Conservation (phyloP, 2,329 filamentous ascomycete species). For the Thielaviopsis punctulata region DNA sequence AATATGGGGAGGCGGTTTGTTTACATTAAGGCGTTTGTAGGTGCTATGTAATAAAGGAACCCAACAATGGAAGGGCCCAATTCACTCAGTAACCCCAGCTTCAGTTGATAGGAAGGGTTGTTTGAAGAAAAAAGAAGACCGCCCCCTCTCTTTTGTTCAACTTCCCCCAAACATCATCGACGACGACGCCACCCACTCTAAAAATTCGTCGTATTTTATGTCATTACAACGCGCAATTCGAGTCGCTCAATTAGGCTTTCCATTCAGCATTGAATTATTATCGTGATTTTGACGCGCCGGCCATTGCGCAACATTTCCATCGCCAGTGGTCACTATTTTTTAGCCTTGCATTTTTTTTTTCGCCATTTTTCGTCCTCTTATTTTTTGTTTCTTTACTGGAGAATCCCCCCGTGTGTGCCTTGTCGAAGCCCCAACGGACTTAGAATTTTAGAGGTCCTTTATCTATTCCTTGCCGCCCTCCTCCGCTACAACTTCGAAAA, state of each 20-base stretch:
- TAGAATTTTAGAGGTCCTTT: neutral
- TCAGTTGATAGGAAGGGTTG: neutral
- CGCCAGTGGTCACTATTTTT: slow-evolving; percentile 4
- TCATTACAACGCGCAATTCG: slow-evolving; percentile 6
- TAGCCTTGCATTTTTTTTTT: neutral
- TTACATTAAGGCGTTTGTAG: neutral
- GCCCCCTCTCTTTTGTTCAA: slow-evolving; percentile 9
- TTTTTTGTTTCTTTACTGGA: neutral
- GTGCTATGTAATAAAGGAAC: neutral
- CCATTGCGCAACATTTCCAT: slow-evolving; percentile 3
- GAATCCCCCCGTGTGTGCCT: neutral
- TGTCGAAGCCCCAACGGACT: neutral
- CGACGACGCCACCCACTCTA: neutral
- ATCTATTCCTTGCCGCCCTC: slow-evolving; percentile 2
- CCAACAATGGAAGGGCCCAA: neutral
- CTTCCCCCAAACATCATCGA: slow-evolving; percentile 11
- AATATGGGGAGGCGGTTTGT: neutral
- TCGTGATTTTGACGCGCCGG: slow-evolving; percentile 8
- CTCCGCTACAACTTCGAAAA: neutral
- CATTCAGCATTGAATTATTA: slow-evolving; percentile 6
- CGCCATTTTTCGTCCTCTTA: neutral
- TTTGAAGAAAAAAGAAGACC: slow-evolving; percentile 2
- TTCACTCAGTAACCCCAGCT: too few species aligned
- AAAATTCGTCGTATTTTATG: neutral
- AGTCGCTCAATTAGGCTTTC: neutral